Conservation (phyloP, 2,329 filamentous ascomycete genomes). For the Penicillium palitans region DNA sequence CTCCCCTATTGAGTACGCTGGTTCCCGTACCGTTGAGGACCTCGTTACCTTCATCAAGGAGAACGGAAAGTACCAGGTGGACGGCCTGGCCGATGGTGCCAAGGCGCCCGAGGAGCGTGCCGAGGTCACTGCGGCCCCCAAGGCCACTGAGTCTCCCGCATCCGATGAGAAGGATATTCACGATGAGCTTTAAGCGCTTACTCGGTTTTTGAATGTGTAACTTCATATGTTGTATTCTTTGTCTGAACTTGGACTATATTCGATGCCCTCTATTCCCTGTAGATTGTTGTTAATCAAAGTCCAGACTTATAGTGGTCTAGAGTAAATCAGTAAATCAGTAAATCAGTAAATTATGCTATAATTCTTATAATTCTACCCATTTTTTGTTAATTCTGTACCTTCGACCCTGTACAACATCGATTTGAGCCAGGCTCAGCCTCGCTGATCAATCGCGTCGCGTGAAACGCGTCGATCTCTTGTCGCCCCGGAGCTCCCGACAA, state of each 20-base stretch:
- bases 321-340: background rate
- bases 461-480: slow-evolving; percentile 17
- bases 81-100: slow-evolving; percentile 59
- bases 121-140: slow-evolving; percentile 26
- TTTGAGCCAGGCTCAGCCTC: background rate
- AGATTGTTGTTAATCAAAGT: background rate
- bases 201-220: slow-evolving; percentile 8
- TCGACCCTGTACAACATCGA: too few species aligned
- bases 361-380: background rate
- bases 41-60: slow-evolving; percentile 89
- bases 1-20: slow-evolving; percentile 80
- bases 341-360: background rate
- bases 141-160: slow-evolving; percentile 25
- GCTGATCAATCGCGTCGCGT: slow-evolving; percentile 17
- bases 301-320: background rate
- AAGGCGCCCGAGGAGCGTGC: slow-evolving; percentile 54
- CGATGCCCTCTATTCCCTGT: background rate
- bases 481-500: background rate
- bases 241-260: slow-evolving; percentile 15
- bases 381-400: background rate
- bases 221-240: slow-evolving; percentile 19
- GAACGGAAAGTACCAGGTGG: slow-evolving; percentile 86
- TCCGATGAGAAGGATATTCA: slow-evolving; percentile 34
- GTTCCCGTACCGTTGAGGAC: slow-evolving; percentile 86
- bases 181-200: slow-evolving; percentile 42